Evolutionary conservation across 2,329 filamentous ascomycete species (phyloP), one percentile per base, ranked within the genome.

Genomic region (Sphaceloma murrayae): DNA sequence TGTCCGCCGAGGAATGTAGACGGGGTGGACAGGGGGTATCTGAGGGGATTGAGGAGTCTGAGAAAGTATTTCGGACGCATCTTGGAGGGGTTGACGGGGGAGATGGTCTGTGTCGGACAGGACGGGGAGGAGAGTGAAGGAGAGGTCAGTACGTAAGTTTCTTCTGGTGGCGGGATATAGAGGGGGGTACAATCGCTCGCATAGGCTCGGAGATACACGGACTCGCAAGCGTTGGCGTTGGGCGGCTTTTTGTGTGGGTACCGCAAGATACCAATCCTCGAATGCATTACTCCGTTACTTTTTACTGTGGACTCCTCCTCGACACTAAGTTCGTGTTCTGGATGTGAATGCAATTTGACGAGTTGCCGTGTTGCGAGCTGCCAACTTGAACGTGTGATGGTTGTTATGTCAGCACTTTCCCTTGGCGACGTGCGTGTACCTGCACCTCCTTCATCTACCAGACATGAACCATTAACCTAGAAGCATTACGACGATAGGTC

Each of bases 41-140:
- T 98, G 30, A 80, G 88, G 46, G 91, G 91, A 0, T 64, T 98
- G 47, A 72, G 80, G 42, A 85, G 80, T 2, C 66, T 98, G 52
- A 75, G 78, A 46, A 75, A 78, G 58, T 96, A 95, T 61, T 94
- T 98, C 56, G 72, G 88, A 54, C 77, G 79, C 46, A 95, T 98
- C 43, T 81, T 91, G 67, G 77, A 76, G 54, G 88, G 96, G 51
- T 74, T 89, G 6, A 34, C 31, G 19, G 42, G 42, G 4, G 31
- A 45, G 32, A 34, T 26, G 32, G 29, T 22, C 43, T 68, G 40
- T 17, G 39, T 43, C 3, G 46, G 45, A 13, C 39, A 16, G n/a
- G 46, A 34, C 16, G 42, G 34, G 47, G 42, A 45, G 31, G 42
- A 45, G 14, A 34, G 21, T 13, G 46, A 47, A 18, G 46, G 46